Evolutionary conservation across 139 green algal genomes (phyloP).

Genomic region (Closterium sp.): DNA sequence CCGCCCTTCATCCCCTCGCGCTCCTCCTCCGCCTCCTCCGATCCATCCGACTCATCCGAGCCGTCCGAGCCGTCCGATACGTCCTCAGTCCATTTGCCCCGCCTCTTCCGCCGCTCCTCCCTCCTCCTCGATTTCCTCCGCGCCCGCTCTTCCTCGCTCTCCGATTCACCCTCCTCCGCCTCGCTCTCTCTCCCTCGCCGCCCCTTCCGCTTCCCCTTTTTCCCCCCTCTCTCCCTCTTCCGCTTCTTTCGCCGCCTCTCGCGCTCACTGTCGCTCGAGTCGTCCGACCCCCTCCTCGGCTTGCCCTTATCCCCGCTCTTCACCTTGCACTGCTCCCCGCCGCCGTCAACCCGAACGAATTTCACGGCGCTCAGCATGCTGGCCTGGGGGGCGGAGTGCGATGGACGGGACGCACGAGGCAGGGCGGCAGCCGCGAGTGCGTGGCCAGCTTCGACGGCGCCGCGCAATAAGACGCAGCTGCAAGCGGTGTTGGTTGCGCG

Average conservation of each 20-base stretch:
- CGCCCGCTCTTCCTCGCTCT: slow-evolving; percentile 22
- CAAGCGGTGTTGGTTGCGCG: no score
- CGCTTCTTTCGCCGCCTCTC: slow-evolving; percentile 19
- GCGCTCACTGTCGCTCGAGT: slow-evolving; percentile 4
- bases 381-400: no score
- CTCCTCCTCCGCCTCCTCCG: neutral
- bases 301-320: slow-evolving; percentile 21
- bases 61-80: slow-evolving; percentile 19
- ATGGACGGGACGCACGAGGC: no score
- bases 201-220: slow-evolving; percentile 9
- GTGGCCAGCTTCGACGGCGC: no score
- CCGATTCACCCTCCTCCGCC: slow-evolving; percentile 17
- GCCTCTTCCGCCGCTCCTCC: slow-evolving; percentile 18
- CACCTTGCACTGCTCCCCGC: neutral
- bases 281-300: neutral
- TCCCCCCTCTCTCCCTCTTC: neutral
- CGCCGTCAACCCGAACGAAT: neutral
- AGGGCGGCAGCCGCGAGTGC: no score
- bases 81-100: neutral
- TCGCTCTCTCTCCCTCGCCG: neutral
- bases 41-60: slow-evolving; percentile 1
- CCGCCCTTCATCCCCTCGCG: neutral
- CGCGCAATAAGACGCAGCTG: no score
- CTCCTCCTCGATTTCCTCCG: slow-evolving; percentile 8
- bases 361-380: neutral